Base-by-base conservation (phyloP, 148 eudicot species). In the Chenopodium quinoa region DNA sequence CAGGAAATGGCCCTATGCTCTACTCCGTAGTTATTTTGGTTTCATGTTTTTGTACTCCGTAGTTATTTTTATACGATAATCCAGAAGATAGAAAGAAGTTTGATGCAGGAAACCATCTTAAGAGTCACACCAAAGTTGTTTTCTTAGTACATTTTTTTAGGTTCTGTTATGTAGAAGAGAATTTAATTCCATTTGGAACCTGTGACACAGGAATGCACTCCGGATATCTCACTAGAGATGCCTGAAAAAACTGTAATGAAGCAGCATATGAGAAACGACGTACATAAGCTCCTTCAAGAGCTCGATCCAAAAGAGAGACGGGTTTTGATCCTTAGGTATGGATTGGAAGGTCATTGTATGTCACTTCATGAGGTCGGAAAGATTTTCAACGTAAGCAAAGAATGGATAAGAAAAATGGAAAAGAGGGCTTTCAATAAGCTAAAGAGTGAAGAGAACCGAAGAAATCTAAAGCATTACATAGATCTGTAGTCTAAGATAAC, bases 331-430 rank as follows among this genome's bases (percentile, higher is more conserved):
- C 85, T 91, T 27, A 90, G 97, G 80, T 91, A 86, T 34, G 98
- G 98, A 32, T 90, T 94, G 54, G 78, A 82, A 46, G 89, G 89
- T 32, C 88, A 87, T n/a, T 75, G 92, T 82, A 91, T 87, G 86
- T 90, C 97, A 9, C 92, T 94, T 23, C 85, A 89, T 78, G 98
- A 94, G 77, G 88, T 94, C 25, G 98, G 98, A 54, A 88, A 82
- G 86, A 85, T 84, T 25, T 89, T 88, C 75, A 8, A 82, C 56
- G 95, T 93, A 34, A 94, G 95, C 90, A 94, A 94, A 86, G 97
- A 94, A 81, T 94, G 98, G 97, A 90, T 93, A 75, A 85, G 98
- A 70, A 87, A 81, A 85, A 83, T 90, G 75, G 95, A 94, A 82
- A 86, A 75, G 66, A 82, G 71, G 81, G 98, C 97, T 34, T 69